Base-by-base conservation (phyloP, 129 eudicot species). In the Heracleum sosnowskyi region DNA sequence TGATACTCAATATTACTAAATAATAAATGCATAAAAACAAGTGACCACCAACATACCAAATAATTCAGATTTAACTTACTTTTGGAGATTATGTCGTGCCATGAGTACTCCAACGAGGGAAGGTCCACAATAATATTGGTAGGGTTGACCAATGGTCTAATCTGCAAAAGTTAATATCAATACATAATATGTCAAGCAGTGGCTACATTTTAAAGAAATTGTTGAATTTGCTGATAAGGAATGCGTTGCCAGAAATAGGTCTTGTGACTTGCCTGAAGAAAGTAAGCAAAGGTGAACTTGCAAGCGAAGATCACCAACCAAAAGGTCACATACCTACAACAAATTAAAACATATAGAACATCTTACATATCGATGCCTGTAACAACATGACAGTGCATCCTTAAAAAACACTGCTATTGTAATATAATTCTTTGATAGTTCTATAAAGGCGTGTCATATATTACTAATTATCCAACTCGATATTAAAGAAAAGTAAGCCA, bases 281-380 rank as follows among this genome's bases (percentile, higher is more conserved):
- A 95, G 83, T 95, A 95, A 35, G 99, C 91, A 77, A 95, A 95
- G 1, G 92, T 83, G 78, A 92, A 95, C 81, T 95, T 95, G 96
- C 96, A 92, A 26, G 79, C 90, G 77, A 95, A 92, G 80, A 95
- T 90, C 86, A 92, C 97, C 85, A 92, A 63, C 99, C 99, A 95
- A 81, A 82, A 95, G 76, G 87, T 86, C 84, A 89, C 94, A 78
- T 95, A 95, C 86, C 99, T 95, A 87, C 84, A 90, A 39, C 28
- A 44, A 74, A 82, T 72, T 40, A 78, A 81, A 68, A 46, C 16
- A 73, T n/a, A 78, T 24, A 76, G 71, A 77, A 9, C 24, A 42
- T 42, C n/a, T n/a, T 49, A 40, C 44, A 33, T 17, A 11, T 41
- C 40, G 70, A 62, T 31, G 42, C 13, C 7, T 22, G 40, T 12